Base-by-base conservation (phyloP, 139 green algal genomes). In the Chlamydomonas sp. region DNA sequence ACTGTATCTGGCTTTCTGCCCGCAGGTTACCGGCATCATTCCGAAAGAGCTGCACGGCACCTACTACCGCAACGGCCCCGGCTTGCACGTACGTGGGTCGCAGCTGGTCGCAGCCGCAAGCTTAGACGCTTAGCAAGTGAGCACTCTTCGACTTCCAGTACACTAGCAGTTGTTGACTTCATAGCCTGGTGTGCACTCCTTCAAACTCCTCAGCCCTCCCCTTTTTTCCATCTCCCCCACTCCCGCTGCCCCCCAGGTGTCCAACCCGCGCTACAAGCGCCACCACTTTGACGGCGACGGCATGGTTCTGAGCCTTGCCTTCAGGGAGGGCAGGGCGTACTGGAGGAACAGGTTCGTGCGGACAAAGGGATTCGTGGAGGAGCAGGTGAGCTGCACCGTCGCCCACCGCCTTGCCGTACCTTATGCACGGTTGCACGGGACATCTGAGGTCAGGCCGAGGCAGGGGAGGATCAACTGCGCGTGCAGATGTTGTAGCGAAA, bases 231-330 rank as follows among this genome's bases (percentile, higher is more conserved):
- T 49, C 31, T 49, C 31, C 31, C 0, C 31, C 31, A 49, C 31
- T 0, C 31, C 31, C 31, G 31, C 31, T 49, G 0, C 31, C 68
- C 63, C 58, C 63, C 92, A 94, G 81, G 76, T 93, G 0, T 64
- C 74, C 75, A 90, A 87, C 20, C 67, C 80, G 1, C 79, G 68
- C 60, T 91, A 92, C 75, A 80, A 88, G 63, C 89, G 92, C 15
- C 92, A 95, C 79, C 89, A 76, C 20, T 92, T 95, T 85, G 92
- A 95, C 78, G 92, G 92, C 3, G 93, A 95, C 72, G 91, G 93
- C 63, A 93, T 91, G 85, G 69, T 93, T 14, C 74, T 95, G 31
- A 84, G 78, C 16, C 81, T 95, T 12, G 77, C 76, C 1, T 94
- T 95, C 75, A 75, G 79, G 10, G 88, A 85, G 5, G 84, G 84